Evolutionary conservation across 2,329 filamentous ascomycete genomes (phyloP).

Genomic region (Beauveria asiatica): DNA sequence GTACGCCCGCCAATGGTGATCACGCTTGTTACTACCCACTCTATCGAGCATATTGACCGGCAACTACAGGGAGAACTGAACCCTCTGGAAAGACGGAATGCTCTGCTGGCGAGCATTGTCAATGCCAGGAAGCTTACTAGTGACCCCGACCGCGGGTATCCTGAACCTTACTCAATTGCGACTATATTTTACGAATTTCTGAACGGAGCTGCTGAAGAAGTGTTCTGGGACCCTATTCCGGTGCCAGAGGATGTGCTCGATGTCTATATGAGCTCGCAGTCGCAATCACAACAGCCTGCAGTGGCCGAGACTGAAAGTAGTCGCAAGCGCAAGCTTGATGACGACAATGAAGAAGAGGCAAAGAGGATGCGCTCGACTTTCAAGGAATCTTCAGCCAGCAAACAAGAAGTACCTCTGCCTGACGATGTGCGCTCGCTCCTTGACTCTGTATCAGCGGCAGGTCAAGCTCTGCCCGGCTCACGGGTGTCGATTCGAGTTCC

Average conservation of each 20-base stretch:
- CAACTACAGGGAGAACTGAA: constrained; percentile 29
- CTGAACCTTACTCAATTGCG: constrained; percentile 39
- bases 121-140: constrained; percentile 30
- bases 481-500: constrained; percentile 21
- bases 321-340: constrained; percentile 39
- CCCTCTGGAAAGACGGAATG: constrained; percentile 38
- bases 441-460: constrained; percentile 14
- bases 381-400: constrained; percentile 15
- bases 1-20: constrained; percentile 35
- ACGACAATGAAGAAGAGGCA: constrained; percentile 25
- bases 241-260: constrained; percentile 43
- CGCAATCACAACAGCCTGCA: constrained; percentile 22
- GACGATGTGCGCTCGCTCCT: constrained; percentile 24
- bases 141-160: constrained; percentile 30
- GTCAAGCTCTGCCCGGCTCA: constrained; percentile 12
- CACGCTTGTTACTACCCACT: constrained; percentile 39
- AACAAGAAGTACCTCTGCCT: constrained; percentile 24
- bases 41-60: constrained; percentile 48
- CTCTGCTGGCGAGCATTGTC: constrained; percentile 31
- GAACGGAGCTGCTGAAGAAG: constrained; percentile 25
- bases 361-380: constrained; percentile 23
- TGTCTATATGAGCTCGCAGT: constrained; percentile 33
- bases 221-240: constrained; percentile 38
- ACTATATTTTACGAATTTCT: constrained; percentile 38
- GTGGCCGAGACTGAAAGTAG: constrained; percentile 18